Conservation (phyloP, 108 stramenopile species). For the Pseudonitzschia pungens region DNA sequence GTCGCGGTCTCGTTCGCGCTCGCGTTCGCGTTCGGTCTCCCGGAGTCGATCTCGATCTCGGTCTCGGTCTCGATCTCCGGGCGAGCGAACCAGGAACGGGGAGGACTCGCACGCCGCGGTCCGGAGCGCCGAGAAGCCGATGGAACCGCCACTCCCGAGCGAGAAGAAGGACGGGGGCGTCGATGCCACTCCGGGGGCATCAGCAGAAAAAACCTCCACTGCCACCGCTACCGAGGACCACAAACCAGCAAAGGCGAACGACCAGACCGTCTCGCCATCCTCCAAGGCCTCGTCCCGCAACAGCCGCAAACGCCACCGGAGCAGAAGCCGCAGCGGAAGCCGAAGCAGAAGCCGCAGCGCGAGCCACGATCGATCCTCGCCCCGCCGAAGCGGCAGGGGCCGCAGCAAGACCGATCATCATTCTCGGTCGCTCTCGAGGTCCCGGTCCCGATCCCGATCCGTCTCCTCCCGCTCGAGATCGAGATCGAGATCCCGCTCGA, state of each 20-base stretch:
- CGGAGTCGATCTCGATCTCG: constrained; percentile 29
- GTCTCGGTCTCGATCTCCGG: constrained; percentile 2
- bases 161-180: background rate
- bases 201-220: too few relatives aligned
- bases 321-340: background rate
- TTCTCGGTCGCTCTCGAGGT: background rate
- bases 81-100: background rate
- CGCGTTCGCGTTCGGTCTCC: too few relatives aligned
- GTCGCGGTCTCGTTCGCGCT: constrained; percentile 16
- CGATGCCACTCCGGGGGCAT: background rate
- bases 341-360: background rate
- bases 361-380: background rate
- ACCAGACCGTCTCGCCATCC: background rate
- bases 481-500: constrained; percentile 10
- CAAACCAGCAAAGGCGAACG: background rate
- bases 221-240: background rate
- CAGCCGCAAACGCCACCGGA: background rate
- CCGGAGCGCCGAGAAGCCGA: background rate
- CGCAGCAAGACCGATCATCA: background rate
- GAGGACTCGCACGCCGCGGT: background rate
- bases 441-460: constrained; percentile 2
- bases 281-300: background rate
- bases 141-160: background rate
- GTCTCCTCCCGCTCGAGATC: background rate
- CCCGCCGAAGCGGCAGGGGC: background rate